Conservation (phyloP, 2,329 filamentous ascomycete species). For the Nothophaeocryptopus gaeumannii region DNA sequence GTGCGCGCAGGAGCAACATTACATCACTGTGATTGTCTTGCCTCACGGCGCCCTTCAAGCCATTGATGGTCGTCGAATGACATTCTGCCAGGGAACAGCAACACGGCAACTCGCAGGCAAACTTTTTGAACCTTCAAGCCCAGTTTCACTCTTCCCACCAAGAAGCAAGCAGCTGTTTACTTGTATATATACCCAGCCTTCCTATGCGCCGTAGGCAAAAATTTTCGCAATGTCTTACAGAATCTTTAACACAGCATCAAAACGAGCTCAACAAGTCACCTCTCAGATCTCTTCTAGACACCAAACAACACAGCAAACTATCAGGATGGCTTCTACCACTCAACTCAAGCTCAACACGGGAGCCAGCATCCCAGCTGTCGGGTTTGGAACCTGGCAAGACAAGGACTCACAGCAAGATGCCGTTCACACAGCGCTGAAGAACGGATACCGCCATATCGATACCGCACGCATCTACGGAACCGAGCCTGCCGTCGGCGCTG, state of each 20-base stretch:
- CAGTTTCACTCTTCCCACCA: no score
- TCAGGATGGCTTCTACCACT: constrained; percentile 33
- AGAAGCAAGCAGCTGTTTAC: no score
- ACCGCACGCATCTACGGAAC: constrained; percentile 50
- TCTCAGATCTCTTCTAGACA: constrained; percentile 8
- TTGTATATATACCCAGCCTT: no score
- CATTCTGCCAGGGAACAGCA: no score
- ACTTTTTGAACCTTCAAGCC: no score
- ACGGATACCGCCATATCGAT: constrained; percentile 57
- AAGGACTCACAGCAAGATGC: constrained; percentile 48
- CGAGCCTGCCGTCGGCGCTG: constrained; percentile 63
- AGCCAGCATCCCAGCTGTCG: constrained; percentile 35
- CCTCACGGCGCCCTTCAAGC: no score
- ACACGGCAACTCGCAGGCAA: no score
- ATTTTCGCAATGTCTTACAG: not conserved
- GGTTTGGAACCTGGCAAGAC: constrained; percentile 56
- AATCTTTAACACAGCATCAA: constrained; percentile 5
- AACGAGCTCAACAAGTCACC: constrained; percentile 19
- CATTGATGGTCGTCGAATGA: no score
- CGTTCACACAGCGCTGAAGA: constrained; percentile 46
- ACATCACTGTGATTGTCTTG: no score
- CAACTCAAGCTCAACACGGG: constrained; percentile 38
- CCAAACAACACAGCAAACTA: constrained; percentile 17
- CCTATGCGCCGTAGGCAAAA: no score
- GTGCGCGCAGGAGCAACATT: no score